Conservation (phyloP, 75 land plant genomes). For the Chamaecyparis obtusa region DNA sequence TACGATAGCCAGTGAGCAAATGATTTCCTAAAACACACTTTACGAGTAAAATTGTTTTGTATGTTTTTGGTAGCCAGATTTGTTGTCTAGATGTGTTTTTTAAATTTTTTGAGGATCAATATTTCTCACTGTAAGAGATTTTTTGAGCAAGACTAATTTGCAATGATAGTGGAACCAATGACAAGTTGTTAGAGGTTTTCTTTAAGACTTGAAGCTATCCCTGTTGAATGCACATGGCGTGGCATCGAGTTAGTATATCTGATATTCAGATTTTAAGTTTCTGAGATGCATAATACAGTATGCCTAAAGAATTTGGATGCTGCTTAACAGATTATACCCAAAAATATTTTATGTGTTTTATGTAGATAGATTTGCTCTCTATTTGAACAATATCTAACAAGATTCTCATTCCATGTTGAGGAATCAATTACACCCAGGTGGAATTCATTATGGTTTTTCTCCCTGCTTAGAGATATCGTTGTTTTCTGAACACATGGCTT, state of each 20-base stretch:
- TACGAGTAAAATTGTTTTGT: too few species aligned
- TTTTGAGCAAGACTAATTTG: background rate
- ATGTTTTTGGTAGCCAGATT: background rate
- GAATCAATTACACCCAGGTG: background rate
- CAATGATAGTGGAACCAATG: background rate
- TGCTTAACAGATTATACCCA: background rate
- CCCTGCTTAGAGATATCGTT: background rate
- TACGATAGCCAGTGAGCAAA: background rate
- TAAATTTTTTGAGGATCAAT: too few species aligned
- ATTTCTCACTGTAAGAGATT: background rate
- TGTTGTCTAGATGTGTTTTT: background rate
- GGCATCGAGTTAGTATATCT: background rate
- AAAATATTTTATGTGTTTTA: background rate
- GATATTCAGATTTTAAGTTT: background rate
- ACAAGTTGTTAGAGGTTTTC: background rate
- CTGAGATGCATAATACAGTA: background rate
- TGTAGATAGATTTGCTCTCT: background rate
- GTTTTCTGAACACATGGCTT: background rate
- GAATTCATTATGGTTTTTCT: background rate
- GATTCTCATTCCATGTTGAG: too few species aligned
- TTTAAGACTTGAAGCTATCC: background rate
- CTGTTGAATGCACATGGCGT: background rate
- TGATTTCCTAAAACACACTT: background rate
- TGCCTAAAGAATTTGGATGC: background rate
- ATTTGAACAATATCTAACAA: too few species aligned